Base-by-base conservation (phyloP, 2,329 filamentous ascomycete species). In the Eurotiales sp. region DNA sequence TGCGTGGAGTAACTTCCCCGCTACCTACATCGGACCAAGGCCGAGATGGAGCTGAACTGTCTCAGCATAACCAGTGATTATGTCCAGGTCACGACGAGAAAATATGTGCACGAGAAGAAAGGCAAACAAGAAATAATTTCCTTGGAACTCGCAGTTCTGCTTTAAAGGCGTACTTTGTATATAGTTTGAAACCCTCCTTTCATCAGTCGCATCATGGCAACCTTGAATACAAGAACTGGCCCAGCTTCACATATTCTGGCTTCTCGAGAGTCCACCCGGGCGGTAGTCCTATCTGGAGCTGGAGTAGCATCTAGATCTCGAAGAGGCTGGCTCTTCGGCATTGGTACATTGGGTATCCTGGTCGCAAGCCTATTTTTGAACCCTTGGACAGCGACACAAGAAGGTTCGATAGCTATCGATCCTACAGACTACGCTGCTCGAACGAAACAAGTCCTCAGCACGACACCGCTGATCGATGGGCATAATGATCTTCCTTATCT, bases 401-500 rank as follows among this genome's bases (percentile, higher is more conserved):
- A 45, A 40, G 14, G 11, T 22, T 15, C 34, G 2, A 14, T 14
- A 8, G 3, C 22, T 14, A 51, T 52, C 21, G 46, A 53, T 40
- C 44, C 50, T 14, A 49, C 45, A 25, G 44, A 52, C 40, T 52
- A 52, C 25, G 37, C 36, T 8, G 39, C 50, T 6, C 50, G 50
- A n/a, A 52, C 50, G 19, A 52, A 43, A 17, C 50, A 55, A 29
- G 42, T 63, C 2, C 53, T 64, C 10, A 40, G 51, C n/a, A 57
- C 55, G 7, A 61, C 57, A 1, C 61, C 61, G 8, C 50, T 64
- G 14, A 60, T 63, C 12, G 63, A 65, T 51, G 63, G 63, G 5
- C 63, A 65, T 34, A 65, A 65, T 50, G 63, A 65, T 47, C 45
- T 64, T 19, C 63, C 63, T 3, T 58, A 59, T 43, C 36, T 63